These are phyloP conservation scores for Basidiobolus meristosporus DNA, from an alignment of 371 early-diverging fungal genomes.

Conservation along the genomic window DNA sequence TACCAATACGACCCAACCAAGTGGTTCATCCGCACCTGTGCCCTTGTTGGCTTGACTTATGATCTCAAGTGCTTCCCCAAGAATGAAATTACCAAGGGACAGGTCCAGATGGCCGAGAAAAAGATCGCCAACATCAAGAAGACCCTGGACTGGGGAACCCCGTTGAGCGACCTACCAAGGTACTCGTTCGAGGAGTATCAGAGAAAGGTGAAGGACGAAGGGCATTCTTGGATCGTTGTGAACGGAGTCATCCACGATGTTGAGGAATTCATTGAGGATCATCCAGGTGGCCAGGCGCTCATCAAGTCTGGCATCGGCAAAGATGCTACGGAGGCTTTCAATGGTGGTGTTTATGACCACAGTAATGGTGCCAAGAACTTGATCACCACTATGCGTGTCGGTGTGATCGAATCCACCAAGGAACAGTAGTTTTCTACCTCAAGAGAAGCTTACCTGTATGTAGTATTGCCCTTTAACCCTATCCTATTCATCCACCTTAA, in stretches of 20 bases:
- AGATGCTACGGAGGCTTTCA: constrained; percentile 67
- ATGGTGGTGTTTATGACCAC: constrained; percentile 72
- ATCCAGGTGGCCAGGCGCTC: constrained; percentile 75
- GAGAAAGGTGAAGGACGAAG: constrained; percentile 17
- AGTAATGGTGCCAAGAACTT: constrained; percentile 23
- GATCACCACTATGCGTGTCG: constrained; percentile 16
- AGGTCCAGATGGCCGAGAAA: constrained; percentile 60
- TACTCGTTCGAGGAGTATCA: constrained; percentile 52
- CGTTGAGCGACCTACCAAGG: constrained; percentile 43
- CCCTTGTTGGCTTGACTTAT: constrained; percentile 57
- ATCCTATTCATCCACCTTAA: no score
- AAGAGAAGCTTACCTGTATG: no score
- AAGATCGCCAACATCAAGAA: constrained; percentile 31
- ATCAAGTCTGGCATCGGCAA: constrained; percentile 55
- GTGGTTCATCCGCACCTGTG: constrained; percentile 55
- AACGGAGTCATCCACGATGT: constrained; percentile 81
- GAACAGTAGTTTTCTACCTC: no score
- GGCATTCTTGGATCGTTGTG: constrained; percentile 50
- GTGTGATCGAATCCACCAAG: constrained; percentile 6
- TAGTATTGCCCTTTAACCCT: no score
- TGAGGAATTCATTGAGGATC: constrained; percentile 60
- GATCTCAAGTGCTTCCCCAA: constrained; percentile 68
- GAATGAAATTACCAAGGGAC: constrained; percentile 79
- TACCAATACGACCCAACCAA: constrained; percentile 65
- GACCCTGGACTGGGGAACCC: constrained; percentile 48